A percentile compares a stretch with the other conserved stretches of the same genome.
These are phyloP conservation scores for Theobroma cacao DNA, from an alignment of 345 rosid genomes.

Conservation along the genomic window DNA sequence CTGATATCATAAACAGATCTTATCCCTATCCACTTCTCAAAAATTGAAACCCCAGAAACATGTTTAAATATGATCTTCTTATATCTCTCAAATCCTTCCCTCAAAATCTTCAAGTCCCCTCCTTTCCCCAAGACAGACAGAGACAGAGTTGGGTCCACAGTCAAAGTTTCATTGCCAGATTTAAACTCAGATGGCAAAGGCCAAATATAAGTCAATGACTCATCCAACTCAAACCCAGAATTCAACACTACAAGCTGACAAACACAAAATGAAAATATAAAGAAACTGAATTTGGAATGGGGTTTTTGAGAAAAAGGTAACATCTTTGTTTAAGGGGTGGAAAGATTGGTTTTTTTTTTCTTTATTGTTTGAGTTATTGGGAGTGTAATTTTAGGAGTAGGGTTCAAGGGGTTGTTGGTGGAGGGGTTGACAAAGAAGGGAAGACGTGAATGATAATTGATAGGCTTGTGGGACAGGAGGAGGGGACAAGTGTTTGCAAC, in stretches of 20 bases:
- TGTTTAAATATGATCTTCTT: conserved; percentile 61
- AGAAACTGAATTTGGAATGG: neutral
- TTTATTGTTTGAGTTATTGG: neutral
- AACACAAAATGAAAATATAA: neutral
- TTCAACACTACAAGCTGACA: conserved; percentile 5
- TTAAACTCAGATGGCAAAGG: conserved; percentile 72
- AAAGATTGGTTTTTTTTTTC: neutral
- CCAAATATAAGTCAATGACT: conserved; percentile 61
- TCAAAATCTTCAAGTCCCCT: conserved; percentile 47
- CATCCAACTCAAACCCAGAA: conserved; percentile 14
- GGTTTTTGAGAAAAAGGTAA: neutral
- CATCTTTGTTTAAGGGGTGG: neutral
- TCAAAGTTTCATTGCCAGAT: conserved; percentile 54
- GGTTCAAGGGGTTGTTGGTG: neutral
- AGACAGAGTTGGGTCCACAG: conserved; percentile 61
- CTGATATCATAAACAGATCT: conserved; percentile 54
- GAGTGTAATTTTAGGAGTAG: neutral
- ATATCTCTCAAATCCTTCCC: conserved; percentile 72
- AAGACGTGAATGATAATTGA: neutral
- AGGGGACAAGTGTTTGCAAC: neutral
- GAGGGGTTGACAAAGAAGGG: neutral
- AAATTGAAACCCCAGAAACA: conserved; percentile 22
- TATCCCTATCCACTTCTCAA: conserved; percentile 28
- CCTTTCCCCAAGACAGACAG: conserved; percentile 52
- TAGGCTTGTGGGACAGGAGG: neutral